Base-by-base conservation (phyloP, 2,329 filamentous ascomycete species). In the Verticillium tricorpus region DNA sequence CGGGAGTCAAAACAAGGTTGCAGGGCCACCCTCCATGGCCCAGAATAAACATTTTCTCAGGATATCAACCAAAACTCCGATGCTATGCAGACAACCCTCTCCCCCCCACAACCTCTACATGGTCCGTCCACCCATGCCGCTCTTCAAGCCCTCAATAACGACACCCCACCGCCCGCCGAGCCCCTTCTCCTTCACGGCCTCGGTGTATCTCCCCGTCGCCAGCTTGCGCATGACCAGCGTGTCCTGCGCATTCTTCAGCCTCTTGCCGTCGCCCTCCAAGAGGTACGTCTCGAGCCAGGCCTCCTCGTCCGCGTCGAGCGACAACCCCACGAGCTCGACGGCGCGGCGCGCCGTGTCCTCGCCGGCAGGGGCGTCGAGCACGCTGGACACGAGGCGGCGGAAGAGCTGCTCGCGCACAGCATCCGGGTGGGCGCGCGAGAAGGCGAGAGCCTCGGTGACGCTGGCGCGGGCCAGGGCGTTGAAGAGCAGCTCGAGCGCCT, bases 201-300 rank as follows among this genome's bases (percentile, higher is more conserved):
- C 82, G 2, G 72, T 71, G 60, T 87, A 79, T 61, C 80, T 85
- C 14, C 90, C 89, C 12, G 82, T 88, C 1, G 88, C 87, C 64
- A 95, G 86, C 64, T 83, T 85, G 67, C 90, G 85, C 82, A 93
- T 89, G 67, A 92, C 80, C 1, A 93, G 79, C 0, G 89, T 91
- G 68, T 94, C 91, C 70, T 85, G 88, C 3, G 89, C 87, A 28
- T 84, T 85, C 65, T 83, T 85, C 8, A 89, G 76, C 52, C 79
- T 82, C 69, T 85, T 86, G 2, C 89, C 90, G 55, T 86, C 85
- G 12, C 89, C 89, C 5, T 79, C 77, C 0, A 85, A 79, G 40
- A 96, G 77, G 62, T 84, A 89, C 31, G 89, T 84, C 66, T 89
- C 86, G 64, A 96, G 86, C 89, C 90, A 94, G 5, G 71, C 71